These are phyloP conservation scores for Candida orba DNA, from an alignment of 805 yeast genomes.

Conservation along the genomic window DNA sequence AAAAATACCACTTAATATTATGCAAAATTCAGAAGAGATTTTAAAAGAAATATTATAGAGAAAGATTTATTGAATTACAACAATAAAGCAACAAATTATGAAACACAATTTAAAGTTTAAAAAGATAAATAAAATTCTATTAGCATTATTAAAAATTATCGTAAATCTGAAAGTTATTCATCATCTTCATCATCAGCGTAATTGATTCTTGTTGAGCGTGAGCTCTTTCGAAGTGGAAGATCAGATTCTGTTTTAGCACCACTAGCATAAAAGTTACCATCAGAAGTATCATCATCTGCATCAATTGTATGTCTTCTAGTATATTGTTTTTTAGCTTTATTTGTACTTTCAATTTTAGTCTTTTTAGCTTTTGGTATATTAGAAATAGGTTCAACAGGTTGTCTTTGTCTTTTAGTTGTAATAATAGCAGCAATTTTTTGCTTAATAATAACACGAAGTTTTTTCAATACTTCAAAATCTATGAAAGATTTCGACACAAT, in stretches of 20 bases:
- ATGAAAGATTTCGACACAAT: constrained; percentile 50
- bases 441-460: constrained; percentile 28
- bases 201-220: constrained; percentile 29
- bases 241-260: neutral
- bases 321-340: constrained; percentile 9
- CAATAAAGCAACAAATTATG: neutral
- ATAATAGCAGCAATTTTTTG: constrained; percentile 26
- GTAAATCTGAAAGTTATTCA: neutral
- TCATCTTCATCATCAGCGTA: constrained; percentile 22
- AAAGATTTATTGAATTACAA: too few relatives aligned
- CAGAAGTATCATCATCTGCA: constrained; percentile 7
- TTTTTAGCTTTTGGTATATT: constrained; percentile 17
- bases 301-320: constrained; percentile 8
- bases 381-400: constrained; percentile 2
- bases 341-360: constrained; percentile 5
- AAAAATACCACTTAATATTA: neutral
- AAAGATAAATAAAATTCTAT: neutral
- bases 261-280: neutral
- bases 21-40: neutral
- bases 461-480: constrained; percentile 37
- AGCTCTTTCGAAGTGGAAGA: constrained; percentile 37
- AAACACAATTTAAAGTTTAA: neutral
- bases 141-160: neutral
- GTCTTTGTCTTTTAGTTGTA: constrained; percentile 12
- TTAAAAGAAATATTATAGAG: too few relatives aligned